phyloP scores from a whole-genome alignment of 2,329 filamentous ascomycete genomes.

The Pseudonectria foliicola region DNA sequence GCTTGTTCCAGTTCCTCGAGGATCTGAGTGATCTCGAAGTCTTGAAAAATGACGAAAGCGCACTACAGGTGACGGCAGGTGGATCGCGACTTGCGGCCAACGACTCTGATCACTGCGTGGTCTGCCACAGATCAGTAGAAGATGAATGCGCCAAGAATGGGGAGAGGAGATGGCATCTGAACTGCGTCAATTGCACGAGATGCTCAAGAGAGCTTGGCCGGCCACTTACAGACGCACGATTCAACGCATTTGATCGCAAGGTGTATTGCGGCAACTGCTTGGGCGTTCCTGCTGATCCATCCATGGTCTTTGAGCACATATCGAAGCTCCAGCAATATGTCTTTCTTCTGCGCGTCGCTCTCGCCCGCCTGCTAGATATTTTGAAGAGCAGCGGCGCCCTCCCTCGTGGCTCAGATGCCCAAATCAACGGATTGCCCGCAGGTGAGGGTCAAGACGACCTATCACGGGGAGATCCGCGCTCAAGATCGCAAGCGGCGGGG shows the following conservation, averaged over 20 bases:
- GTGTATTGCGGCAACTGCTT: conserved; percentile 67
- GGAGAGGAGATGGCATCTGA: conserved; percentile 75
- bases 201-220: conserved; percentile 60
- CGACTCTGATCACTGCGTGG: conserved; percentile 75
- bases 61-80: conserved; percentile 57
- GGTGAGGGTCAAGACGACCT: conserved; percentile 45
- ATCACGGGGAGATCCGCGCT: conserved; percentile 55
- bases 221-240: conserved; percentile 61
- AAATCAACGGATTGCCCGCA: conserved; percentile 25
- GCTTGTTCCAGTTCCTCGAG: conserved; percentile 74
- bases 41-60: conserved; percentile 63
- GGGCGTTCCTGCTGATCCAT: conserved; percentile 44
- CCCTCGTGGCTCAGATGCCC: conserved; percentile 66
- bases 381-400: conserved; percentile 76
- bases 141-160: conserved; percentile 79
- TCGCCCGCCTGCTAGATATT: conserved; percentile 82
- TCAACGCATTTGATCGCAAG: conserved; percentile 59
- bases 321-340: conserved; percentile 91
- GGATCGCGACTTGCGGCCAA: conserved; percentile 63
- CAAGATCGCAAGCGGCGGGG: conserved; percentile 64
- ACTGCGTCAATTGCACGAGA: conserved; percentile 70
- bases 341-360: conserved; percentile 82
- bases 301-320: conserved; percentile 59
- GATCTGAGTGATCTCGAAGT: conserved; percentile 79
- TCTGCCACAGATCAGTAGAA: conserved; percentile 83